Evolutionary conservation across 1,284 basidiomycete species (phyloP).

Genomic region (Malassezia arunalokei): DNA sequence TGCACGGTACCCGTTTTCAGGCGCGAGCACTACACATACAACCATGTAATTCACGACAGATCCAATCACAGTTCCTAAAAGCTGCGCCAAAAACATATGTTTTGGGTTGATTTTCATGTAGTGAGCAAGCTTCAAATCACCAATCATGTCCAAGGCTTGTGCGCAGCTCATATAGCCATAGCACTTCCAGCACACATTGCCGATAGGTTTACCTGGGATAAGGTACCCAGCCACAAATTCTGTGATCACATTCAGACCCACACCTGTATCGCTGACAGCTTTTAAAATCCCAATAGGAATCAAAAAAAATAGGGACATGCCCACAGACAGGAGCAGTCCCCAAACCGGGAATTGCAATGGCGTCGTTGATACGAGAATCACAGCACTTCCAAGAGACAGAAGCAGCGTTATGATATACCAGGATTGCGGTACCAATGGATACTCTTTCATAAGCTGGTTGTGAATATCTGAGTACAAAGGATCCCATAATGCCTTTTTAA

Average conservation of each 20-base stretch:
- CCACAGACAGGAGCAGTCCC: conserved; percentile 49
- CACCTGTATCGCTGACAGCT: conserved; percentile 50
- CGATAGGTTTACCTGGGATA: conserved; percentile 51
- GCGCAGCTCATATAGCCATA: conserved; percentile 48
- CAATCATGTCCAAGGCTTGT: conserved; percentile 46
- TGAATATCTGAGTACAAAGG: conserved; percentile 44
- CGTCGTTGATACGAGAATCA: conserved; percentile 48
- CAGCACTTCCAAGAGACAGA: conserved; percentile 38
- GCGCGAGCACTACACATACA: conserved; percentile 47
- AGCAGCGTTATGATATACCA: conserved; percentile 42
- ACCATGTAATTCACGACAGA: conserved; percentile 48
- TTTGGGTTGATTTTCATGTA: conserved; percentile 46
- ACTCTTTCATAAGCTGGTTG: conserved; percentile 41
- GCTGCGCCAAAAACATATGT: conserved; percentile 51
- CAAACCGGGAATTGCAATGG: conserved; percentile 50
- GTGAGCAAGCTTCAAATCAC: conserved; percentile 49
- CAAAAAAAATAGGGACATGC: conserved; percentile 48
- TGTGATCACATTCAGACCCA: conserved; percentile 49
- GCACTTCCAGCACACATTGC: conserved; percentile 46
- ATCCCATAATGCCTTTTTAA: conserved; percentile 47
- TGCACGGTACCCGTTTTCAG: conserved; percentile 30
- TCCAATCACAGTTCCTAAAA: conserved; percentile 49
- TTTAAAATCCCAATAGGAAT: conserved; percentile 49
- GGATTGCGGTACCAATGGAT: conserved; percentile 32
- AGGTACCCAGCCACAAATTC: conserved; percentile 49